Evolutionary conservation across 306 rosid species (phyloP), one percentile per base, ranked within the genome.

Genomic region (Begonia peltatifolia): DNA sequence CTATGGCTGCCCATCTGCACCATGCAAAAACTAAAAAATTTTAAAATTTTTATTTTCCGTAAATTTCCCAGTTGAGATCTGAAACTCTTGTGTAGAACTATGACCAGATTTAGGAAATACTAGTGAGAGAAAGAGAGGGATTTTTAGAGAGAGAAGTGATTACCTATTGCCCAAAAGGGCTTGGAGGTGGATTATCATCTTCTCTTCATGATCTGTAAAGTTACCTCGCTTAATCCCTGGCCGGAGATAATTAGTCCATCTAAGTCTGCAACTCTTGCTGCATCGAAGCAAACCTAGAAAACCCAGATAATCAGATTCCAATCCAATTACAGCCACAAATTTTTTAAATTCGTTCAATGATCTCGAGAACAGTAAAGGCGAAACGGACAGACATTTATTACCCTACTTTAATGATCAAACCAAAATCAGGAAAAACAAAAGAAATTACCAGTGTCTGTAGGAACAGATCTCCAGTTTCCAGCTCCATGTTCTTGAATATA

Each of bases 1-100:
- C 89, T 66, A 81, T 81, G 4, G 89, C 89, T 51, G 89, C 89
- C 89, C 89, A 81, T 62, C 88, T 80, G 76, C 36, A 48, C 55
- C 5, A 11, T 10, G 4, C 14, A 10, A 44, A 44, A 44, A 2
- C 14, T 44, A 0, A 44, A 10, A 13, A 44, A 44, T 44, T 0
- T 10, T 44, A 44, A 10, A n/a, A 44, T 44, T 44, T n/a, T 3
- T 44, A 10, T 44, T 10, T 44, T 10, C 1, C 18, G 18, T 17
- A 17, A 17, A 17, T 17, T 17, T 17, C 18, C 18, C 18, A 17
- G 18, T 1, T 17, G 1, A 17, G 18, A 17, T 17, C 18, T n/a
- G n/a, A n/a, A n/a, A n/a, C n/a, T n/a, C n/a, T 17, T 17, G 12
- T 42, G 46, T 9, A 9, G 46, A 20, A 20, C 23, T 20, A 20